A percentile compares a stretch with the other conserved stretches of the same genome.
Conservation (phyloP, 768 basidiomycete genomes). For the Suillus occidentalis region DNA sequence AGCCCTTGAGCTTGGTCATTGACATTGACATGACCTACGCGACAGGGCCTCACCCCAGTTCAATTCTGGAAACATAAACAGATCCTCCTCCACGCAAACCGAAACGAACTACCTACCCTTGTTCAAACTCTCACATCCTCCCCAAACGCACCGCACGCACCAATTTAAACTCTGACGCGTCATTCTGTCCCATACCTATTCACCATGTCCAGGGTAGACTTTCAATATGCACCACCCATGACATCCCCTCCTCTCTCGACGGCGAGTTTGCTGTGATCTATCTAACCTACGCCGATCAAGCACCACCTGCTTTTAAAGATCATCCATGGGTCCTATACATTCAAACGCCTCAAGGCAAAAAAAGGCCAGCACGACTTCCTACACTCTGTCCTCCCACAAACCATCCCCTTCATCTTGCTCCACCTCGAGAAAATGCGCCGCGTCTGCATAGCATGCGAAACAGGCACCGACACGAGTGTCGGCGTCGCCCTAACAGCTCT, state of each 20-base stretch:
- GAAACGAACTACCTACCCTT: conserved; percentile 48
- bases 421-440: conserved; percentile 37
- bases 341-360: conserved; percentile 43
- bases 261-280: conserved; percentile 18
- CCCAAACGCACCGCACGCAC: neutral
- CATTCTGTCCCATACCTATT: conserved; percentile 16
- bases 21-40: neutral
- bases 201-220: conserved; percentile 40
- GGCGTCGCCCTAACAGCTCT: conserved; percentile 64
- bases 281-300: conserved; percentile 9
- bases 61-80: conserved; percentile 67
- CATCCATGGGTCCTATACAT: conserved; percentile 23
- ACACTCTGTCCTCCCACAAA: conserved; percentile 45
- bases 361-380: conserved; percentile 53
- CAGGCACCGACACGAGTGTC: conserved; percentile 61
- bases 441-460: conserved; percentile 54
- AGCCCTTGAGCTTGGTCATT: neutral
- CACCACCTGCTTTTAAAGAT: neutral
- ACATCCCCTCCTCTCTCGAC: conserved; percentile 15
- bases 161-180: neutral
- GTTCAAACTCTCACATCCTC: conserved; percentile 19
- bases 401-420: conserved; percentile 45
- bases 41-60: conserved; percentile 71
- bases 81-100: conserved; percentile 45
- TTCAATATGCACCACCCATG: conserved; percentile 37